phyloP scores from a whole-genome alignment of 768 basidiomycete genomes.

The Infundibulicybe gibba region DNA sequence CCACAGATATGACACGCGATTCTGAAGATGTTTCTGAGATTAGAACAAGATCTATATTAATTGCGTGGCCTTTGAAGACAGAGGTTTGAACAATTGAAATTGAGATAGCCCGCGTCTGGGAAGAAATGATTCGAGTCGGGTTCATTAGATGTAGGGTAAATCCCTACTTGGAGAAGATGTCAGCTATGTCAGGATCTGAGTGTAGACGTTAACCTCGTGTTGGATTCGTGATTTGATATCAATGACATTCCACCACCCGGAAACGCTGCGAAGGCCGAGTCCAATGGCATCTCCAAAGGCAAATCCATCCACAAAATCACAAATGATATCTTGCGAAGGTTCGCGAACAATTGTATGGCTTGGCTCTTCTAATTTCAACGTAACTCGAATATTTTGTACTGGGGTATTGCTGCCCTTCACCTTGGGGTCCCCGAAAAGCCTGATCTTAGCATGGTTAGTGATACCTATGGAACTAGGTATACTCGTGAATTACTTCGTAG shows the following conservation, averaged over 20 bases:
- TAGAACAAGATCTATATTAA: slow-evolving; percentile 29
- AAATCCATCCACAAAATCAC: slow-evolving; percentile 72
- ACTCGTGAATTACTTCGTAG: slow-evolving; percentile 57
- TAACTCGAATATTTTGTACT: slow-evolving; percentile 50
- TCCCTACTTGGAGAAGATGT: slow-evolving; percentile 13
- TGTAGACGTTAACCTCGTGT: slow-evolving; percentile 6
- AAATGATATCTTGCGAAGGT: slow-evolving; percentile 49
- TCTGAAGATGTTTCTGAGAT: slow-evolving; percentile 16
- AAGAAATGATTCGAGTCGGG: slow-evolving; percentile 45
- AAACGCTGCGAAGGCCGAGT: slow-evolving; percentile 51
- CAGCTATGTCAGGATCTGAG: not conserved
- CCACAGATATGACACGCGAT: slow-evolving; percentile 23
- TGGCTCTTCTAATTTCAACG: slow-evolving; percentile 35
- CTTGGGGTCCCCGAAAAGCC: slow-evolving; percentile 78
- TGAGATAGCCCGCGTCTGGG: slow-evolving; percentile 61
- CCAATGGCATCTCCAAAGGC: slow-evolving; percentile 73
- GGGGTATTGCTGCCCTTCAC: slow-evolving; percentile 40
- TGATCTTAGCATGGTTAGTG: slow-evolving; percentile 44
- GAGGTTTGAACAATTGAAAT: slow-evolving; percentile 38
- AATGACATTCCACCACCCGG: slow-evolving; percentile 54
- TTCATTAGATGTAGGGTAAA: slow-evolving; percentile 23
- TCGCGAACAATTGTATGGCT: slow-evolving; percentile 32
- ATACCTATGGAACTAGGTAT: not conserved
- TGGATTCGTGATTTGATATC: slow-evolving; percentile 12
- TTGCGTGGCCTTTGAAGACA: slow-evolving; percentile 21